Percentiles rank a stretch among this genome's conserved stretches.
phyloP scores from a whole-genome alignment of 2,329 filamentous ascomycete species.

The Teratosphaeria pseudoeucalypti region DNA sequence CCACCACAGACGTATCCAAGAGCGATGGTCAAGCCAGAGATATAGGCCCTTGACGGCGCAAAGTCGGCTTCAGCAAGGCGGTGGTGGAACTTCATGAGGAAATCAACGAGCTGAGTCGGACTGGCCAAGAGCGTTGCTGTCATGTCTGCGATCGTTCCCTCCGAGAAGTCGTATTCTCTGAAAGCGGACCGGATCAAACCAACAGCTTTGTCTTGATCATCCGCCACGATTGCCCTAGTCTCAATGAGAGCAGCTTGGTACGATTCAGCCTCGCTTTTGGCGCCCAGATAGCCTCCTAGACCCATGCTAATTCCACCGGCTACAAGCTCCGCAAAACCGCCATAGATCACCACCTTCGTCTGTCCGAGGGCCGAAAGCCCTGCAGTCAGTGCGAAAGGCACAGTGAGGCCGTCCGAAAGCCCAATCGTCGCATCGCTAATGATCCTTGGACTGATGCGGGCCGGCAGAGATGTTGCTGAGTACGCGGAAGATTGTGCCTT shows the following conservation, averaged over 20 bases:
- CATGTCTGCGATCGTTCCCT: slow-evolving; percentile 16
- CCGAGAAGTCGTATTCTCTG: slow-evolving; percentile 30
- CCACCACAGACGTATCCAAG: slow-evolving; percentile 61
- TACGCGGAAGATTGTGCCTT: slow-evolving; percentile 2
- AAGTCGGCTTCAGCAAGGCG: slow-evolving; percentile 35
- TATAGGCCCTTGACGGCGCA: slow-evolving; percentile 32
- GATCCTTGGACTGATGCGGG: slow-evolving; percentile 27
- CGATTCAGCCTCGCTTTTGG: slow-evolving; percentile 42
- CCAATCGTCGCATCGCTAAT: slow-evolving; percentile 37
- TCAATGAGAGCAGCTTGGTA: slow-evolving; percentile 37
- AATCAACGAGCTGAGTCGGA: slow-evolving; percentile 31
- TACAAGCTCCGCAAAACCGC: slow-evolving; percentile 31
- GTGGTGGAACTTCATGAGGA: slow-evolving; percentile 40
- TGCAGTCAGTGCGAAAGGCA: slow-evolving; percentile 34
- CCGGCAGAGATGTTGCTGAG: background rate
- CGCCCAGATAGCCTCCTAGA: slow-evolving; percentile 34
- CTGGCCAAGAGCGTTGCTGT: slow-evolving; percentile 7
- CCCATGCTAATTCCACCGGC: slow-evolving; percentile 35
- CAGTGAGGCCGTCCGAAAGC: slow-evolving; percentile 33
- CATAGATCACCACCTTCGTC: slow-evolving; percentile 30
- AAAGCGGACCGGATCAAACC: slow-evolving; percentile 34
- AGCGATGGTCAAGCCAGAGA: slow-evolving; percentile 55
- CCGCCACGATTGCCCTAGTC: slow-evolving; percentile 31
- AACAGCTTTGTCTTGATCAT: slow-evolving; percentile 27
- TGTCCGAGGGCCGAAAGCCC: slow-evolving; percentile 31